Evolutionary conservation across 192 early-diverging fungal genomes (phyloP), one percentile per base, ranked within the genome.

Genomic region (Coemansia biformis): DNA sequence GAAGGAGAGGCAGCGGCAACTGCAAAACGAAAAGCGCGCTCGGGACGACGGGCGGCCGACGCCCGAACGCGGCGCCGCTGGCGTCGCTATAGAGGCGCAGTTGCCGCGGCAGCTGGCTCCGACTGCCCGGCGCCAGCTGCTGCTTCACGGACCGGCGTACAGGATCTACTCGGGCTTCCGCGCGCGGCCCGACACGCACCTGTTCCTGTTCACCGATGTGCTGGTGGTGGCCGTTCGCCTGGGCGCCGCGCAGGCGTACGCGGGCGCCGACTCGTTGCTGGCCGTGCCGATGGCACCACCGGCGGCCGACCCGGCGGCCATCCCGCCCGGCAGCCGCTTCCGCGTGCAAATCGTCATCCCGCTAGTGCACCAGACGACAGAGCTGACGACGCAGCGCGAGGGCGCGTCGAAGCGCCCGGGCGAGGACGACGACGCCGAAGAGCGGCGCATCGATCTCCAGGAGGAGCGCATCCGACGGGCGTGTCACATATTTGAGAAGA

Each of bases 161-260:
- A 54, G 48, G 15, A 73, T 77, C 23, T 63, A 58, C 35, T 59
- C 72, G 32, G 61, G 56, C 4, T 48, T 64, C 10, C 51, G 43
- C 36, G 61, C 65, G 19, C 68, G 61, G 36, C 40, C 65, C 3
- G 64, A 73, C 51, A 73, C 68, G 17, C 73, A 77, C 26, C 53
- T 77, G 40, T 68, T 77, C 24, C 54, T 77, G 48, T 68, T 77
- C 36, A 59, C 42, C 18, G 75, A 77, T 44, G 12, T 73, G 32
- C 53, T 77, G 40, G 65, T 77, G 3, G 68, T 72, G 19, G 58
- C 75, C 4, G 55, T 61, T 34, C 59, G 54, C 19, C 21, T 48
- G 21, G 41, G 45, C 18, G 44, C 34, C 7, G 38, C 44, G 15
- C 24, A 28, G 29, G 13, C 44, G 37, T 23, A 39, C 23, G 32